Conservation (phyloP, 257 asterid species). For the Solanum ahanhuiri region DNA sequence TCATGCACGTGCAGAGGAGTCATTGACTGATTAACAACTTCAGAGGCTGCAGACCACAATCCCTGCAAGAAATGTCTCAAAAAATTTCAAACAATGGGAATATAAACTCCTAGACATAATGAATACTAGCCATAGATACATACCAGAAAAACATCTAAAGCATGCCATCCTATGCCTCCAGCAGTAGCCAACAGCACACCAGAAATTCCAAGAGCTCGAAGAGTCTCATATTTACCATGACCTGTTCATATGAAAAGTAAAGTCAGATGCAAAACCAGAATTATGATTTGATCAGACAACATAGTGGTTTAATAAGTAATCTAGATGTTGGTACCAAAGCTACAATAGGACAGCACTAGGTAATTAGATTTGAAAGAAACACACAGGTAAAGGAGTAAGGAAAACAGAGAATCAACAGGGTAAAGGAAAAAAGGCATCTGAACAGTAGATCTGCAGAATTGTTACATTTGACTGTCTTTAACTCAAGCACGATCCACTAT, state of each 20-base stretch:
- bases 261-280: conserved; percentile 5
- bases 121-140: not conserved
- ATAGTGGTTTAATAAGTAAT: not conserved
- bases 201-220: conserved; percentile 91
- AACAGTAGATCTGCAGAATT: not conserved
- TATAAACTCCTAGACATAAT: not conserved
- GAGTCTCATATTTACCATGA: conserved; percentile 92
- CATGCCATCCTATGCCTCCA: conserved; percentile 97
- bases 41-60: conserved; percentile 56
- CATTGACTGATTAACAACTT: conserved; percentile 42
- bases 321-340: not conserved
- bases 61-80: conserved; percentile 35
- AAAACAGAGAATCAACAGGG: not conserved
- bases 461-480: not conserved
- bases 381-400: not conserved
- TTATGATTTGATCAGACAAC: not conserved
- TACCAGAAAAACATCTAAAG: conserved; percentile 67
- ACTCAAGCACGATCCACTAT: not conserved
- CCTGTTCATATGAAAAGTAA: conserved; percentile 38
- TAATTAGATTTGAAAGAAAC: not conserved
- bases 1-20: conserved; percentile 35
- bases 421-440: not conserved
- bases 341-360: not conserved
- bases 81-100: not conserved
- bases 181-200: conserved; percentile 78